phyloP scores from a whole-genome alignment of 2,329 filamentous ascomycete species.

The Hyphodiscus sp. region DNA sequence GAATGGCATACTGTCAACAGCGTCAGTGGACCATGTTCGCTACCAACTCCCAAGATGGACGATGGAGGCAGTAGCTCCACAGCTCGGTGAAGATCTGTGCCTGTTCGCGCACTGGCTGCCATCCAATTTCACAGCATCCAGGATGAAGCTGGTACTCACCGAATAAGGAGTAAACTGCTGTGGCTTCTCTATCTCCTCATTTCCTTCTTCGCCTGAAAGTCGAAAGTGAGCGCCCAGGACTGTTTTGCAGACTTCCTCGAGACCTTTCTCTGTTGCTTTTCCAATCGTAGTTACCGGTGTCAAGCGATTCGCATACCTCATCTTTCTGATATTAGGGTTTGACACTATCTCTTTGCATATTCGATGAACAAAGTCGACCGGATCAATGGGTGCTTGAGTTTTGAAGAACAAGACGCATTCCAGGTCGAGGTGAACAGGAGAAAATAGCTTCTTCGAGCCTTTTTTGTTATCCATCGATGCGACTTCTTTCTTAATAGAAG shows the following conservation, averaged over 20 bases:
- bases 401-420: slow-evolving; percentile 60
- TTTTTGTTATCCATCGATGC: slow-evolving; percentile 46
- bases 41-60: neutral
- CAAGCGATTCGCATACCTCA: slow-evolving; percentile 54
- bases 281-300: slow-evolving; percentile 47
- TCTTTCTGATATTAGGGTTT: slow-evolving; percentile 39
- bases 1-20: slow-evolving; percentile 66
- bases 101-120: neutral
- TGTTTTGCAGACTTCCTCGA: slow-evolving; percentile 56
- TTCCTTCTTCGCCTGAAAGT: slow-evolving; percentile 30
- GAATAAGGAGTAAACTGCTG: slow-evolving; percentile 5
- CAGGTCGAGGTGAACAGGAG: slow-evolving; percentile 47
- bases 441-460: slow-evolving; percentile 40
- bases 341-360: slow-evolving; percentile 49
- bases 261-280: slow-evolving; percentile 62
- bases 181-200: slow-evolving; percentile 16
- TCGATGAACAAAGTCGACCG: slow-evolving; percentile 44
- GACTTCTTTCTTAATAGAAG: slow-evolving; percentile 67
- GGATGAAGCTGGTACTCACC: slow-evolving; percentile 5
- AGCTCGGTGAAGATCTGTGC: neutral
- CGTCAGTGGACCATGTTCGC: neutral
- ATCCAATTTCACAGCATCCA: neutral
- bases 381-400: slow-evolving; percentile 48
- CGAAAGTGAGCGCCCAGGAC: slow-evolving; percentile 59
- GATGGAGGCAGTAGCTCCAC: neutral